A percentile compares a stretch with the other conserved stretches of the same genome.
Conservation (phyloP, 306 rosid genomes). For the Cicer arietinum region DNA sequence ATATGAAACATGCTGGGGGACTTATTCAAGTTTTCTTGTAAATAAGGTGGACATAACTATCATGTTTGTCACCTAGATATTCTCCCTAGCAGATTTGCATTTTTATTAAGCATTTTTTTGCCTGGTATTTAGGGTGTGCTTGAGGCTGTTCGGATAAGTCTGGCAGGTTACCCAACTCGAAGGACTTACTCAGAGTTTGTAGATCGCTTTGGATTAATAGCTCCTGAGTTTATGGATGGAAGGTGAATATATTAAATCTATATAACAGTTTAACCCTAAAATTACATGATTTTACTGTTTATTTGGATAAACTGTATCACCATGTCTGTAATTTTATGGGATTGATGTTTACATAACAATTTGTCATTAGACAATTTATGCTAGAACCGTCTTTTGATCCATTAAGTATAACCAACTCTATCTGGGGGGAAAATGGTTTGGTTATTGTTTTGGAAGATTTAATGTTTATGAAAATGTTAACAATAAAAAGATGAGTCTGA, state of each 20-base stretch:
- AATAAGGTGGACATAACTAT: constrained; percentile 20
- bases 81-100: constrained; percentile 15
- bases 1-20: background rate
- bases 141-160: constrained; percentile 97
- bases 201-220: constrained; percentile 91
- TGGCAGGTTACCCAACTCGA: constrained; percentile 98
- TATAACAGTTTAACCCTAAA: background rate
- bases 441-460: background rate
- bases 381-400: background rate
- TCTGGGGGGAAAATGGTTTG: background rate
- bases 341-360: background rate
- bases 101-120: constrained; percentile 1
- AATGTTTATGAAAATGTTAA: constrained; percentile 6
- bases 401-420: constrained; percentile 1
- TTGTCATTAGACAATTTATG: constrained; percentile 8
- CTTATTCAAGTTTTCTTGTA: constrained; percentile 39
- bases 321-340: constrained; percentile 4
- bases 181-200: constrained; percentile 86
- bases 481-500: background rate
- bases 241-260: constrained; percentile 58
- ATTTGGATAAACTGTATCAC: background rate
- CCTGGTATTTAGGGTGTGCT: constrained; percentile 78
- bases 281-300: constrained; percentile 20
- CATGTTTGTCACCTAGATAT: constrained; percentile 39
- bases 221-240: constrained; percentile 76